Evolutionary conservation across 257 asterid species (phyloP), one percentile per base, ranked within the genome.

Genomic region (Lithospermum erythrorhizon): DNA sequence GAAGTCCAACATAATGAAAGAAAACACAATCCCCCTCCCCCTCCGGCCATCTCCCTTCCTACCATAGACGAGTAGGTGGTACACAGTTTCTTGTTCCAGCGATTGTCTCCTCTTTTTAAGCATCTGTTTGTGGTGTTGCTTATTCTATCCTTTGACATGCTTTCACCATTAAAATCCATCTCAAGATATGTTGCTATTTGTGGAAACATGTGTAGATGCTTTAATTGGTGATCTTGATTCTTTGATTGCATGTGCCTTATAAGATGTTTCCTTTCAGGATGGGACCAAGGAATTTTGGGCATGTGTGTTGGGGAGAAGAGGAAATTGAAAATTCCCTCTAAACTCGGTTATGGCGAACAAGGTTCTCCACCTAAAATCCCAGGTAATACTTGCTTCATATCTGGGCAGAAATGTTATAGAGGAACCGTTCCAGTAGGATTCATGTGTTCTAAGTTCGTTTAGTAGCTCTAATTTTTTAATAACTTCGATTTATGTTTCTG

Each of bases 351-450:
- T 58, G 99, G 99, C 6, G 99, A 89, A 0, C 86, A 79, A 61
- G 99, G 99, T n/a, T 75, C 94, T 62, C 99, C 99, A 23, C 99
- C 99, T 53, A 80, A 77, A 54, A 93, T 93, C 74, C 99, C 99
- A 74, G 99, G 99, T 93, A 77, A 68, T 65, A 21, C 29, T n/a
- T 14, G 60, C 54, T 48, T 45, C 35, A 53, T 45, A 13, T 59
- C 32, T 57, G 60, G 8, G 9, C 30, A 13, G 17, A 20, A 51
- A 32, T 37, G 25, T 47, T 57, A 29, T 6, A 23, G 22, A 47
- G 15, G 17, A 9, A 21, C 2, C n/a, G n/a, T n/a, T 13, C 49
- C 49, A 41, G 49, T 3, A 13, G 37, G 69, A 22, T 55, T 3
- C 61, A 1, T 41, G 57, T 11, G 14, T 47, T 57, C 16, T 35